Conservation (phyloP, 1,139 yeast species). For the Zygotorulaspora mrakii region DNA sequence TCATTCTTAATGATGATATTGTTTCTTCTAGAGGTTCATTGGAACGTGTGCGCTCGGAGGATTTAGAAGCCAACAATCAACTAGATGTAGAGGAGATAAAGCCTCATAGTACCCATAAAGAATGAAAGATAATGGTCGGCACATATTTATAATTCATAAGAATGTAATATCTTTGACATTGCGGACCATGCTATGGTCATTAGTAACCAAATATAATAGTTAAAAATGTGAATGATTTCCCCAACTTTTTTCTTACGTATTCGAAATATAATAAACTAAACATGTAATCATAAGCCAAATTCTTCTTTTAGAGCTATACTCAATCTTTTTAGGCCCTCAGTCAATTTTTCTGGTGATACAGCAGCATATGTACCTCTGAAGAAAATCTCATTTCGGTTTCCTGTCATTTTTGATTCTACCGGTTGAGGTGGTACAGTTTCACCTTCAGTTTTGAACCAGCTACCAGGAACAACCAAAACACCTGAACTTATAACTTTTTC, state of each 20-base stretch:
- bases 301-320: conserved; percentile 51
- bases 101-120: conserved; percentile 11
- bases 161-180: no score
- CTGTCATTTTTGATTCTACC: conserved; percentile 39
- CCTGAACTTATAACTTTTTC: conserved; percentile 49
- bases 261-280: not conserved
- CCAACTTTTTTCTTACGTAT: no score
- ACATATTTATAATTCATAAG: not conserved
- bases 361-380: conserved; percentile 71
- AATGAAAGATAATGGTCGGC: no score
- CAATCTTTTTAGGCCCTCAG: conserved; percentile 51
- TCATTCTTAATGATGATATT: conserved; percentile 21
- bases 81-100: conserved; percentile 5
- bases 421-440: conserved; percentile 52
- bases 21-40: conserved; percentile 10
- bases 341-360: conserved; percentile 55
- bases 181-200: no score
- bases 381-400: conserved; percentile 45
- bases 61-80: not conserved
- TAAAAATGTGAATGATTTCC: no score
- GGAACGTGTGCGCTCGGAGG: conserved; percentile 2
- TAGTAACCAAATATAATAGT: no score
- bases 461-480: conserved; percentile 57
- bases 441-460: conserved; percentile 52
- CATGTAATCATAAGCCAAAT: conserved; percentile 22